phyloP scores from a whole-genome alignment of 495 filamentous ascomycete species.

The Talaromyces ruber region DNA sequence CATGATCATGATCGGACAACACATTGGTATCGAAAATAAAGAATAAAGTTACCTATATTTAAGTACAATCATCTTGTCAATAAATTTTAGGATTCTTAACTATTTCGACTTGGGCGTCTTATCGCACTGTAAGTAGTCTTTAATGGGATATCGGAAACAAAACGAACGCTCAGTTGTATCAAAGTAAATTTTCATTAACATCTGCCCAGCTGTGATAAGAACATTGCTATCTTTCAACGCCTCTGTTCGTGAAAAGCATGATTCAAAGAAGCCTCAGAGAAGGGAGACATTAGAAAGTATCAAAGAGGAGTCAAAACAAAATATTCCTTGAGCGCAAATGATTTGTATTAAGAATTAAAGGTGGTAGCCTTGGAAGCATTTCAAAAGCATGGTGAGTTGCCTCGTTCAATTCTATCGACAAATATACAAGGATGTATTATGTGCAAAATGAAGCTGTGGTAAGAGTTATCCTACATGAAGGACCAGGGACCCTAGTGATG shows the following conservation, averaged over 20 bases:
- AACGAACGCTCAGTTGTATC: no score
- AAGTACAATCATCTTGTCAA: no score
- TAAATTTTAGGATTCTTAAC: no score
- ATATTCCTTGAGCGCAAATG: not conserved
- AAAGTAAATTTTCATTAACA: not conserved
- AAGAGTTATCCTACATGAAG: not conserved
- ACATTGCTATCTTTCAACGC: not conserved
- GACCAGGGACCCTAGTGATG: not conserved
- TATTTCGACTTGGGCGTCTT: no score
- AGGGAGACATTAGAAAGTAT: not conserved
- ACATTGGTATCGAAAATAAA: no score
- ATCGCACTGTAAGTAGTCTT: no score
- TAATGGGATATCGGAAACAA: no score
- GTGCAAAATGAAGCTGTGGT: not conserved
- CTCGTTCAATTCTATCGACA: no score
- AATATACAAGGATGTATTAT: not conserved
- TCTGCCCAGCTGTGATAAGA: not conserved
- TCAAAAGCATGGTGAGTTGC: no score
- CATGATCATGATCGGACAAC: no score
- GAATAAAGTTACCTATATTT: no score
- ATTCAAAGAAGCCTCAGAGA: not conserved
- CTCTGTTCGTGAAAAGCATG: not conserved
- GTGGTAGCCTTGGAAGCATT: not conserved
- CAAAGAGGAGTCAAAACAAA: not conserved
- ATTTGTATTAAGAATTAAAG: not conserved